These are phyloP conservation scores for Vararia minispora DNA, from an alignment of 768 basidiomycete genomes.

Conservation along the genomic window DNA sequence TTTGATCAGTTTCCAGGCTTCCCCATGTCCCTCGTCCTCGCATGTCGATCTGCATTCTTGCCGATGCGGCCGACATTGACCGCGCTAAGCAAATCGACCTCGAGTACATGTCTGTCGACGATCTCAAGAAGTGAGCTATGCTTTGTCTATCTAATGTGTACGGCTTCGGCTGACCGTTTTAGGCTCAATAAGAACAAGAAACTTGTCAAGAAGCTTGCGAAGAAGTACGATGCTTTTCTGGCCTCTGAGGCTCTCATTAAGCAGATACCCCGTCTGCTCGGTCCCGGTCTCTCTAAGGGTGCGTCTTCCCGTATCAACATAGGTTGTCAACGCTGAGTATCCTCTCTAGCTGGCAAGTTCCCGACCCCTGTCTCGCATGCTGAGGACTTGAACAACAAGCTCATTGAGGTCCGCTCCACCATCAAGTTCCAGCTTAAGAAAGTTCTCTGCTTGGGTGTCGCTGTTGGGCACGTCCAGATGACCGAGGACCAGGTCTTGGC, in stretches of 20 bases:
- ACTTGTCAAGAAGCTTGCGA: conserved; percentile 99
- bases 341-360: conserved; percentile 85
- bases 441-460: conserved; percentile 97
- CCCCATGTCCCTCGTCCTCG: conserved; percentile 96
- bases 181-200: conserved; percentile 99
- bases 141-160: not conserved
- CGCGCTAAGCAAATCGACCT: conserved; percentile 96
- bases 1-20: conserved; percentile 39
- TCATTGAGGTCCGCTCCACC: conserved; percentile 92
- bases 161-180: not conserved
- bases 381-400: conserved; percentile 85
- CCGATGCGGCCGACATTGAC: conserved; percentile 98
- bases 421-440: conserved; percentile 99
- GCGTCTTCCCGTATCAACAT: conserved; percentile 14
- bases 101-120: conserved; percentile 99
- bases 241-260: conserved; percentile 97
- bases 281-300: conserved; percentile 99
- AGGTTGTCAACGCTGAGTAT: not conserved
- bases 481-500: conserved; percentile 91
- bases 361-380: conserved; percentile 90
- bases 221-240: conserved; percentile 99
- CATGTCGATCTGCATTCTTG: conserved; percentile 99
- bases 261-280: conserved; percentile 99
- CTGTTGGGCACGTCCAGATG: conserved; percentile 97
- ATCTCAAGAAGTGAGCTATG: conserved; percentile 83